These are phyloP conservation scores for Kwoniella sp. DNA, from an alignment of 768 basidiomycete genomes.

Conservation along the genomic window DNA sequence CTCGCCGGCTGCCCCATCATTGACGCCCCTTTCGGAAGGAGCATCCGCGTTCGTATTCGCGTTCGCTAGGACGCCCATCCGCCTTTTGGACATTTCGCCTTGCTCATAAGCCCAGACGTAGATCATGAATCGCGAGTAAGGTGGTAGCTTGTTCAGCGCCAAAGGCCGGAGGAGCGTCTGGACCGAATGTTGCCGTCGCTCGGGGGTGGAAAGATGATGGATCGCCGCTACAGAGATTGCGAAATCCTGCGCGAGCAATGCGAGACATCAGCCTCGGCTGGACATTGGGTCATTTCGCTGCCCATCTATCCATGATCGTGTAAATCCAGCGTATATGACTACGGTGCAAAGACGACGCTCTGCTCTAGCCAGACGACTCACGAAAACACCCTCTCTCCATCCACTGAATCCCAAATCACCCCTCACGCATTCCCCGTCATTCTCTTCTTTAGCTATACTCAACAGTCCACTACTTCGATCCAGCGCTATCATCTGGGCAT, in stretches of 20 bases:
- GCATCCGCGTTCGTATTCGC: constrained; percentile 16
- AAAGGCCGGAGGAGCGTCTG: constrained; percentile 55
- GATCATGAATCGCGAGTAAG: constrained; percentile 69
- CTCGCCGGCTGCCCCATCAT: background rate
- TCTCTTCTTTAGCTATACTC: constrained; percentile 69
- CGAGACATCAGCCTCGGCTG: background rate
- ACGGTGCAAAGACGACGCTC: too few species aligned
- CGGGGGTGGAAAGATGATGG: constrained; percentile 84
- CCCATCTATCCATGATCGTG: too few species aligned
- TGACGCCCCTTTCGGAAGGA: constrained; percentile 4
- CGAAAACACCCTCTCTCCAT: constrained; percentile 84
- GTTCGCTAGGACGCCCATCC: constrained; percentile 59
- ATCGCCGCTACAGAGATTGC: constrained; percentile 97
- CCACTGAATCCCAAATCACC: constrained; percentile 69
- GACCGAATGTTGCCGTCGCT: constrained; percentile 71
- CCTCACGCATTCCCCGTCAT: constrained; percentile 65
- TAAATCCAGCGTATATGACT: too few species aligned
- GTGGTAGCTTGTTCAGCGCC: constrained; percentile 21
- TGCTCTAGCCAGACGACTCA: too few species aligned
- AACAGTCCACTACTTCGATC: constrained; percentile 80
- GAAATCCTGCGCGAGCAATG: constrained; percentile 68
- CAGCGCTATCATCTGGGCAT: constrained; percentile 75
- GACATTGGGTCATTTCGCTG: background rate
- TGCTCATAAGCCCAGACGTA: constrained; percentile 99
- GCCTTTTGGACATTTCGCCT: constrained; percentile 77